These are phyloP conservation scores for Lachnellula willkommii DNA, from an alignment of 2,329 filamentous ascomycete species.

Conservation along the genomic window DNA sequence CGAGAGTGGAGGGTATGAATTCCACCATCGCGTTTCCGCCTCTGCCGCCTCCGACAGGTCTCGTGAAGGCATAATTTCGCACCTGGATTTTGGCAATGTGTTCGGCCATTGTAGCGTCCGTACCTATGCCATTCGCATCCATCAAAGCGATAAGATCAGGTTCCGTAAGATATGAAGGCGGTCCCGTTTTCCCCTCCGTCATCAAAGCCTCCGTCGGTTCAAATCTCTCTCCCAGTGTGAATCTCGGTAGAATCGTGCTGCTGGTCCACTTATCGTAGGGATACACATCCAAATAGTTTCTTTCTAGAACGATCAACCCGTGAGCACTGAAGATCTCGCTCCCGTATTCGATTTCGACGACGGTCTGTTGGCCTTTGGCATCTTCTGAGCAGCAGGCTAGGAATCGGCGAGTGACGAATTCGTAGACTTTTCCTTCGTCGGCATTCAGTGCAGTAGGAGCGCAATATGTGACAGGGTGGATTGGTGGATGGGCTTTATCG, in stretches of 20 bases:
- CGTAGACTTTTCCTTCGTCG: slow-evolving; percentile 75
- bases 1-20: slow-evolving; percentile 88
- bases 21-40: slow-evolving; percentile 49
- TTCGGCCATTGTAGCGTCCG: slow-evolving; percentile 98
- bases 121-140: slow-evolving; percentile 98
- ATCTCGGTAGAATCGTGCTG: slow-evolving; percentile 74
- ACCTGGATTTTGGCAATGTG: slow-evolving; percentile 96
- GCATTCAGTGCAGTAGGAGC: slow-evolving; percentile 54
- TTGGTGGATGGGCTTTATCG: slow-evolving; percentile 95
- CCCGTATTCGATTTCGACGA: slow-evolving; percentile 79
- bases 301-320: slow-evolving; percentile 77
- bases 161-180: slow-evolving; percentile 85
- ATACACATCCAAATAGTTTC: slow-evolving; percentile 94
- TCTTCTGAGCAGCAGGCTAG: slow-evolving; percentile 95
- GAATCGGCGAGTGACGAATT: slow-evolving; percentile 88
- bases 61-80: slow-evolving; percentile 73
- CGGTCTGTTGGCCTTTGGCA: slow-evolving; percentile 80
- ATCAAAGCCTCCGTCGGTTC: slow-evolving; percentile 85
- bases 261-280: slow-evolving; percentile 96
- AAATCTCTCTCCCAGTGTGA: slow-evolving; percentile 73
- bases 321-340: slow-evolving; percentile 76
- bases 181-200: slow-evolving; percentile 80
- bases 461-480: slow-evolving; percentile 89
- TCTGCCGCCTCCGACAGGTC: slow-evolving; percentile 40
- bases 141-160: slow-evolving; percentile 93